Base-by-base conservation (phyloP, 768 basidiomycete genomes). In the Boletus edulis region DNA sequence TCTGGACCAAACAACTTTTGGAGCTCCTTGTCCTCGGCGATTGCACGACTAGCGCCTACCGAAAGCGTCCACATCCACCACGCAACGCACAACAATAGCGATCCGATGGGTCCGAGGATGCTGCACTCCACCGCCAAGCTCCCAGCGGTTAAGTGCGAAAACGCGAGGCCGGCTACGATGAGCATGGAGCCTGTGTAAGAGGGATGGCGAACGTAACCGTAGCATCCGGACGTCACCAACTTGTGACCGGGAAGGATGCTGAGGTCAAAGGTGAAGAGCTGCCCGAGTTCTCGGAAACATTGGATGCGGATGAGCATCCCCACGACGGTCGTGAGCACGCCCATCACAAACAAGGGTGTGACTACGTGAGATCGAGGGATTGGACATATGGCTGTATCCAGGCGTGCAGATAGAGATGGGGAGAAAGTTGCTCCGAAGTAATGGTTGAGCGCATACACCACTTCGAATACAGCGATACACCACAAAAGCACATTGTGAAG, bases 261-360 rank as follows among this genome's bases (percentile, higher is more conserved):
- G 46, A 84, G 74, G 61, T 83, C 81, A 63, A 83, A 84, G 0
- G 82, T 83, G 71, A 84, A 84, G 52, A 82, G 67, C 2, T 73
- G 63, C 3, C 81, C 82, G 20, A 84, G 78, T 22, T 78, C 74
- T 51, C 67, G 71, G 76, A 81, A 84, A 60, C 82, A 83, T 58
- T 73, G 77, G 17, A 81, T 63, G 38, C 82, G 80, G 58, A 82
- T 75, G 65, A 75, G 72, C 54, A 75, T 68, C 3, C 81, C 81
- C 2, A 75, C 59, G 4, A 75, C 59, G 52, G 76, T 75, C 22
- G 75, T 68, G 40, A 78, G 46, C 41, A 78, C 72, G 4, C 82
- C 82, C 11, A 73, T 59, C 39, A 78, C 43, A 65, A 82, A 81
- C n/a, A 75, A 47, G 0, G 78, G 76, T 0, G 81, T 76, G 2